Percentiles rank a stretch among this genome's conserved stretches.
phyloP scores from a whole-genome alignment of 2,329 filamentous ascomycete species.

The Blastomyces percursus region DNA sequence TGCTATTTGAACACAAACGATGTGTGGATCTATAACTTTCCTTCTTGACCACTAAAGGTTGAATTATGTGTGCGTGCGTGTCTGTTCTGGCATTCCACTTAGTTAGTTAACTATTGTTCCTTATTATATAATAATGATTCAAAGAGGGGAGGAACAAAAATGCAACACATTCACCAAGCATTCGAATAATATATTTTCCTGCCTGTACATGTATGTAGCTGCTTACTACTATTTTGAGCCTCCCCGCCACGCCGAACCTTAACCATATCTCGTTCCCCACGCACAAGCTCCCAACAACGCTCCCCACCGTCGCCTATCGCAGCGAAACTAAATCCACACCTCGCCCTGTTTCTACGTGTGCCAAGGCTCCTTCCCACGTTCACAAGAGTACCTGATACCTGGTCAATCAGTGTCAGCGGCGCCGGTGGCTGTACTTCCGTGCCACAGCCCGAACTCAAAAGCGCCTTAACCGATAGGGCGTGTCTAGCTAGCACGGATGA shows the following conservation, averaged over 20 bases:
- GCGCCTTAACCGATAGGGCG: not conserved
- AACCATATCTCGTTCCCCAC: not conserved
- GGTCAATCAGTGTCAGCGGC: not conserved
- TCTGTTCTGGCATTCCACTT: too few species aligned
- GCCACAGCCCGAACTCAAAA: not conserved
- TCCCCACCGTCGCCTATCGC: too few species aligned
- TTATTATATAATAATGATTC: too few species aligned
- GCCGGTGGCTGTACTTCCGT: not conserved
- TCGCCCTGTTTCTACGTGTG: not conserved
- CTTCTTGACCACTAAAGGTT: too few species aligned
- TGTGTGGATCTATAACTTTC: too few species aligned
- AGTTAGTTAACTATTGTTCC: too few species aligned
- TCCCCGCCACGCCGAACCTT: not conserved
- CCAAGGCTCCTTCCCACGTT: not conserved
- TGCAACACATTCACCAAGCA: not conserved
- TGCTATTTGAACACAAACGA: not conserved
- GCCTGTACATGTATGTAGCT: too few species aligned
- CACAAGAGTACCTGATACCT: not conserved
- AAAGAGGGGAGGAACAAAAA: not conserved
- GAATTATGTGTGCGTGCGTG: too few species aligned
- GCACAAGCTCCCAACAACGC: too few species aligned
- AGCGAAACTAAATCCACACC: too few species aligned
- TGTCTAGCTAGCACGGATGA: not conserved
- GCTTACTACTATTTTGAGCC: not conserved
- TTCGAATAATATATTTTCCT: not conserved